Percentiles rank a stretch among this genome's conserved stretches.
phyloP scores from a whole-genome alignment of 306 rosid species.

The Vigna mungo region DNA sequence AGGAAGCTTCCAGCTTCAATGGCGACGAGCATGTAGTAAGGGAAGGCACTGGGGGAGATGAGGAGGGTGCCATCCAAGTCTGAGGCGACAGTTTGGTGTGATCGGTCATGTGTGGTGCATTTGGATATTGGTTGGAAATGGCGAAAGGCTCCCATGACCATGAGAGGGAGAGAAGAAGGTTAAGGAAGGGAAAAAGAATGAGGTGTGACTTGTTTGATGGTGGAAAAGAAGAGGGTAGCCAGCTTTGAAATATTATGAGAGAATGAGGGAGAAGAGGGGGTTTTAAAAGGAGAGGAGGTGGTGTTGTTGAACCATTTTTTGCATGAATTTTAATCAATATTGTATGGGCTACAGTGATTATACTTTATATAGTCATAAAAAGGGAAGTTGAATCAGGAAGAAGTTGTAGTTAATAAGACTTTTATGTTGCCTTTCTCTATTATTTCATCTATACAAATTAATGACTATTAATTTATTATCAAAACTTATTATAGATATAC shows the following conservation, averaged over 20 bases:
- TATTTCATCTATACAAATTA: not conserved
- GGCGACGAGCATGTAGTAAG: constrained; percentile 92
- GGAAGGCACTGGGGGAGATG: constrained; percentile 71
- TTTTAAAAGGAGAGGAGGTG: constrained; percentile 53
- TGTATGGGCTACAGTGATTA: not conserved
- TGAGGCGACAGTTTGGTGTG: constrained; percentile 79
- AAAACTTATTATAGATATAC: not conserved
- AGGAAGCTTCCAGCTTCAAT: constrained; percentile 84
- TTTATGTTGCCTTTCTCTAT: not conserved
- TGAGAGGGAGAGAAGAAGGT: not conserved
- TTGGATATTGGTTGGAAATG: constrained; percentile 69
- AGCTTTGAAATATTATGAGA: constrained; percentile 40
- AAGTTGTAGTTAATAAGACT: not conserved
- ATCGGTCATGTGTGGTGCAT: constrained; percentile 65
- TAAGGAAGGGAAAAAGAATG: not conserved
- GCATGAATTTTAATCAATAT: constrained; percentile 23
- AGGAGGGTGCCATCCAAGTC: constrained; percentile 90
- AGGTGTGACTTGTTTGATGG: not conserved
- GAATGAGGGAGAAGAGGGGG: constrained; percentile 44
- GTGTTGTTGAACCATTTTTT: constrained; percentile 37
- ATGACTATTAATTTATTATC: not conserved
- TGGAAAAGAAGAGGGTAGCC: not conserved
- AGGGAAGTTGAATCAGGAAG: not conserved
- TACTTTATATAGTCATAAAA: not conserved
- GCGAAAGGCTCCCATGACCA: constrained; percentile 60